These are phyloP conservation scores for Citeromyces matritensis DNA, from an alignment of 805 yeast species.

Conservation along the genomic window DNA sequence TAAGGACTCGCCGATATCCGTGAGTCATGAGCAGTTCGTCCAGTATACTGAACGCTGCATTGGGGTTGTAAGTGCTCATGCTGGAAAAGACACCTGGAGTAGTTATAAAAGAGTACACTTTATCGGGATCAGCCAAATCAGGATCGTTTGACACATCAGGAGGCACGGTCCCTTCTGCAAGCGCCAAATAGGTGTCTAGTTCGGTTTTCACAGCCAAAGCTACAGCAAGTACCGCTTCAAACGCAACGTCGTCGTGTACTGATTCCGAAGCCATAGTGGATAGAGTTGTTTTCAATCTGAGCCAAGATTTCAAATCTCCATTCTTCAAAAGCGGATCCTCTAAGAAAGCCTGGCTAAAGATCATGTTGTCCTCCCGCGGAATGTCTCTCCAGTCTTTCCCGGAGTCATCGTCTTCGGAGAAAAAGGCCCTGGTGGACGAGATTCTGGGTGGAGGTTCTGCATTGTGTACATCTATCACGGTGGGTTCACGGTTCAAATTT, in stretches of 20 bases:
- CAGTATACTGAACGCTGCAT: slow-evolving; percentile 35
- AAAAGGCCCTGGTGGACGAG: not conserved
- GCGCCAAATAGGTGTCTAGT: slow-evolving; percentile 12
- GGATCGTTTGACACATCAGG: slow-evolving; percentile 11
- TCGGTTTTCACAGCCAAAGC: slow-evolving; percentile 37
- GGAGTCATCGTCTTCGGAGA: slow-evolving; percentile 4
- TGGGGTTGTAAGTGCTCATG: slow-evolving; percentile 33
- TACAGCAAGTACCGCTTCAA: slow-evolving; percentile 27
- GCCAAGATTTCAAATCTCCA: slow-evolving; percentile 5
- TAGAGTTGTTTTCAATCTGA: slow-evolving; percentile 10
- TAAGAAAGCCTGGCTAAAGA: slow-evolving; percentile 14
- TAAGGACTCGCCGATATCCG: slow-evolving; percentile 46
- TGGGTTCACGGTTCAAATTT: slow-evolving; percentile 1
- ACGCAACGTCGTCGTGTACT: slow-evolving; percentile 15
- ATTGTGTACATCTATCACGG: not conserved
- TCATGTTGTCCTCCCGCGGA: slow-evolving; percentile 41
- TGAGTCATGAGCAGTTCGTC: slow-evolving; percentile 62
- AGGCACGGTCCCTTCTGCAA: slow-evolving; percentile 8
- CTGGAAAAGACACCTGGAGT: slow-evolving; percentile 31
- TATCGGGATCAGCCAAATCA: slow-evolving; percentile 28
- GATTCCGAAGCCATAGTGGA: slow-evolving; percentile 12
- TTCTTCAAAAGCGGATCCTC: slow-evolving; percentile 6
- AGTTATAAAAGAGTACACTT: slow-evolving; percentile 30
- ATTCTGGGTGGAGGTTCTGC: not conserved
- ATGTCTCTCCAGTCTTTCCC: slow-evolving; percentile 55